Conservation (phyloP, 176 grass and related monocot genomes). For the Thalia dealbata region DNA sequence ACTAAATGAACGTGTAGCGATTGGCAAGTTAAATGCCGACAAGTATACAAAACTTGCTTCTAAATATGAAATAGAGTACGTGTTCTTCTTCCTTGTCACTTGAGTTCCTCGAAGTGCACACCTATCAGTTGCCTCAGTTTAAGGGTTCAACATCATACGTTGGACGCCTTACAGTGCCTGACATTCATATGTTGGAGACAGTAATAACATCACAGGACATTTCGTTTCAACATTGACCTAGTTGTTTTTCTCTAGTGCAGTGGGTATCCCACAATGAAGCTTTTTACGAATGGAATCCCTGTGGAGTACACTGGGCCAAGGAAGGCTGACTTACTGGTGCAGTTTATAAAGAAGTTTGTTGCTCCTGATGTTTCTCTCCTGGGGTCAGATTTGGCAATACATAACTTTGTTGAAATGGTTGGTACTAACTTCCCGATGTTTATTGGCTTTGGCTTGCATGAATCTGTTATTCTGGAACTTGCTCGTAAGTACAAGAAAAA, state of each 20-base stretch:
- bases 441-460: conserved; percentile 79
- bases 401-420: conserved; percentile 52
- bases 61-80: conserved; percentile 96
- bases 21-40: conserved; percentile 90
- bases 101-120: not conserved
- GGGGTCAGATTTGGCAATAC: conserved; percentile 52
- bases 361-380: conserved; percentile 73
- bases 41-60: conserved; percentile 83
- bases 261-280: conserved; percentile 82
- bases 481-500: conserved; percentile 93
- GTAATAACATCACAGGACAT: not conserved
- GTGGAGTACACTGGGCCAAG: conserved; percentile 85
- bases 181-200: not conserved
- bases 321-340: conserved; percentile 67
- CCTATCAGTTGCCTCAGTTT: not conserved
- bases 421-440: conserved; percentile 82
- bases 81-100: conserved; percentile 3
- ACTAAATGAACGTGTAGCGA: conserved; percentile 49
- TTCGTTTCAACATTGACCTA: not conserved
- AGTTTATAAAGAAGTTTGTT: conserved; percentile 84
- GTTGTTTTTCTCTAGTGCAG: conserved; percentile 24
- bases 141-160: too few relatives aligned
- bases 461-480: conserved; percentile 54
- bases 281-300: conserved; percentile 78
- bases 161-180: too few relatives aligned